A percentile compares a stretch with the other conserved stretches of the same genome.
Conservation (phyloP, 2,329 filamentous ascomycete genomes). For the Aspergillus intermedius region DNA sequence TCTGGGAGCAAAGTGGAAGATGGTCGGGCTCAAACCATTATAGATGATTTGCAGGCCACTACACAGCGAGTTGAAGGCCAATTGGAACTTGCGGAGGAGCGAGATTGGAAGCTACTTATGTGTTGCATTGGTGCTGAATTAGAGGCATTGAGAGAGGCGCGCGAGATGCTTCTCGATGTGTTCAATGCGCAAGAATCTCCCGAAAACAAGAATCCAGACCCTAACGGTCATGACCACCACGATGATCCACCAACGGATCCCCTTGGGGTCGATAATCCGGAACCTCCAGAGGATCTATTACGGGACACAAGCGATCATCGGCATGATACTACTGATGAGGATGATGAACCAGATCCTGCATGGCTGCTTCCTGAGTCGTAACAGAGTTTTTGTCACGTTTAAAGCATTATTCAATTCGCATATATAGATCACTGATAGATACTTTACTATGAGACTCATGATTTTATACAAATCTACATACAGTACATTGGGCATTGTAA, state of each 20-base stretch:
- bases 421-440: too few species aligned
- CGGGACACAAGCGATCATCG: slow-evolving; percentile 20
- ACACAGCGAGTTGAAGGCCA: slow-evolving; percentile 44
- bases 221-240: slow-evolving; percentile 1
- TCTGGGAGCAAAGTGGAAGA: slow-evolving; percentile 13
- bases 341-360: slow-evolving; percentile 40
- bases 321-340: slow-evolving; percentile 23
- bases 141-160: slow-evolving; percentile 45
- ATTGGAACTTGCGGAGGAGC: slow-evolving; percentile 45
- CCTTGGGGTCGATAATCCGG: slow-evolving; percentile 24
- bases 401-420: too few species aligned
- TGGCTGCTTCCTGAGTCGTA: slow-evolving; percentile 33
- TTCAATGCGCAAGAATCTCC: slow-evolving; percentile 21
- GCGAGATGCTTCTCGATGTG: slow-evolving; percentile 27
- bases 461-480: too few species aligned
- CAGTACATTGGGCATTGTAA: too few species aligned
- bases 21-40: slow-evolving; percentile 24
- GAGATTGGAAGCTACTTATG: slow-evolving; percentile 55
- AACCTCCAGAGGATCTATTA: slow-evolving; percentile 32
- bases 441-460: too few species aligned
- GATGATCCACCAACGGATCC: slow-evolving; percentile 11
- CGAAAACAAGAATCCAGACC: neutral
- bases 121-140: slow-evolving; percentile 58
- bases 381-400: too few species aligned
- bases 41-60: slow-evolving; percentile 43